Evolutionary conservation across 129 eudicot species (phyloP).

Genomic region (Pseudognaphalium luteoalbum): DNA sequence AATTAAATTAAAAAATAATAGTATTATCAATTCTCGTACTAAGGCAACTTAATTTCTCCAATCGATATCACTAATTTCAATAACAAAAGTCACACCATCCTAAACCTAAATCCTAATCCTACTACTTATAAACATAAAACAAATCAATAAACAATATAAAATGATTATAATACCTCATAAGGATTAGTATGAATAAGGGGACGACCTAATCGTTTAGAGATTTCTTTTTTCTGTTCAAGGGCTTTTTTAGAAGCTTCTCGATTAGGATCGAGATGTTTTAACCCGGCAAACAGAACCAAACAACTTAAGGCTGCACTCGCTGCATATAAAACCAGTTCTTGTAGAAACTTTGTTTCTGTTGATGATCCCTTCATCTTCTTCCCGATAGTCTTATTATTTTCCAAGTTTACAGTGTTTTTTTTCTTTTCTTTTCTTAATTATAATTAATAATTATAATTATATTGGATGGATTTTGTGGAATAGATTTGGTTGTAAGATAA

Average conservation of each 20-base stretch:
- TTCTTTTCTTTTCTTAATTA: too few relatives aligned
- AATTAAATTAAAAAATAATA: too few relatives aligned
- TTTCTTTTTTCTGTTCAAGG: constrained; percentile 75
- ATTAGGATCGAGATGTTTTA: constrained; percentile 75
- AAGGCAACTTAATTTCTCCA: neutral
- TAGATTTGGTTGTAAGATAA: neutral
- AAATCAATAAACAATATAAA: neutral
- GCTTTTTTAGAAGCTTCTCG: constrained; percentile 88
- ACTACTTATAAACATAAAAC: neutral
- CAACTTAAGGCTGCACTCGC: constrained; percentile 96
- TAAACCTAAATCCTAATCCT: neutral
- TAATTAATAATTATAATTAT: too few relatives aligned
- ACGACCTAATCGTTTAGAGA: constrained; percentile 80
- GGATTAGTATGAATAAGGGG: constrained; percentile 80
- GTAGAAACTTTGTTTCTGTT: constrained; percentile 60
- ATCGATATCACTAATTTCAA: neutral
- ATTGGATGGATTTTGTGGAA: too few relatives aligned
- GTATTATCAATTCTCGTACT: too few relatives aligned
- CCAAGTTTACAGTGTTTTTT: neutral
- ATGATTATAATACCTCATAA: constrained; percentile 53
- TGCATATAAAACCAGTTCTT: constrained; percentile 72
- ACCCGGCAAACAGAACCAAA: constrained; percentile 70
- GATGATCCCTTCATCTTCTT: constrained; percentile 36
- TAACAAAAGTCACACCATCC: too few relatives aligned
- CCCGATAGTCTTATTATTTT: neutral